Conservation (phyloP, 371 early-diverging fungal species). For the Apophysomyces ossiformis region DNA sequence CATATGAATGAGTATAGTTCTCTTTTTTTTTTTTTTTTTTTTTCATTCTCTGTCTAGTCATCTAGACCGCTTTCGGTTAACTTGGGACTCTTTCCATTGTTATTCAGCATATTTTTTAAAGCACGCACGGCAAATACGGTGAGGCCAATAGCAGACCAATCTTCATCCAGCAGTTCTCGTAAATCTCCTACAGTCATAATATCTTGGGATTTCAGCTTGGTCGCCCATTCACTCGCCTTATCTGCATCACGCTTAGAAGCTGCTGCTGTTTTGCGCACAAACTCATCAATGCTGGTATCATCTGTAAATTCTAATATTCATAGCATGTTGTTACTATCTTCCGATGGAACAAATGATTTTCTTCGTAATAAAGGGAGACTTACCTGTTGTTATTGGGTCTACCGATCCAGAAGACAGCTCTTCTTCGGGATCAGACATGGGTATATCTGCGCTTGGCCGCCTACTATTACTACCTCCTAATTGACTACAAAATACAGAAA, state of each 20-base stretch:
- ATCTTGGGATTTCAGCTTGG: slow-evolving; percentile 73
- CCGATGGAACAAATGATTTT: too few species aligned
- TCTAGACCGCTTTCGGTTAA: background rate
- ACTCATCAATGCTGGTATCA: slow-evolving; percentile 67
- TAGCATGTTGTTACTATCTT: too few species aligned
- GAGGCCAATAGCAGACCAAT: slow-evolving; percentile 76
- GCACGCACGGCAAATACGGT: slow-evolving; percentile 90
- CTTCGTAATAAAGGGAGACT: background rate
- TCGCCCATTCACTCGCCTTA: slow-evolving; percentile 78
- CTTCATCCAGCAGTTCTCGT: slow-evolving; percentile 75
- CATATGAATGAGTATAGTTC: background rate
- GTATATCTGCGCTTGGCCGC: slow-evolving; percentile 5
- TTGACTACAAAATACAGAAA: background rate
- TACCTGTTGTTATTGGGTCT: slow-evolving; percentile 5
- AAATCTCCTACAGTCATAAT: slow-evolving; percentile 84
- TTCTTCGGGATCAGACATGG: slow-evolving; percentile 9
- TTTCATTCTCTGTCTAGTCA: background rate
- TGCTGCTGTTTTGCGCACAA: slow-evolving; percentile 70
- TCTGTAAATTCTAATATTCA: slow-evolving; percentile 55
- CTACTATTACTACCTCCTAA: background rate
- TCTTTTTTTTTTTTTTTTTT: slow-evolving; percentile 10
- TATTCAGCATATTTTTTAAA: slow-evolving; percentile 72
- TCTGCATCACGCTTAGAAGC: slow-evolving; percentile 71
- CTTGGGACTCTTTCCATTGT: slow-evolving; percentile 10
- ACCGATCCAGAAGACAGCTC: background rate